Base-by-base conservation (phyloP, 2,329 filamentous ascomycete genomes). In the Beauveria asiatica region DNA sequence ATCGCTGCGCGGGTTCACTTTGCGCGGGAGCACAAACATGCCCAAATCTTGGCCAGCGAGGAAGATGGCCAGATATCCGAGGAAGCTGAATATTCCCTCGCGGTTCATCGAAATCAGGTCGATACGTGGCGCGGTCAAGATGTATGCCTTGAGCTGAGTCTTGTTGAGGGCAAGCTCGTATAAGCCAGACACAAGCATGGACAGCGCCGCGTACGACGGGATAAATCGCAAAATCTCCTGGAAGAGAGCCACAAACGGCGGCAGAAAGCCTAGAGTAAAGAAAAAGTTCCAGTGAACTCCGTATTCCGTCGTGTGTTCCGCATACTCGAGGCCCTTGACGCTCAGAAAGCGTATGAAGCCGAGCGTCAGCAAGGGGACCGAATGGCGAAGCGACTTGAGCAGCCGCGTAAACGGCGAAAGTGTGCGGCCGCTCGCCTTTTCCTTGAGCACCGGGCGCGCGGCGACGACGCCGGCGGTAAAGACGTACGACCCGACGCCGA, bases 261-360 rank as follows among this genome's bases (percentile, higher is more conserved):
- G 91, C 25, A 99, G 76, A 52, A 97, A 83, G 6, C 86, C 92
- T 10, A 99, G 80, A 0, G 94, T 99, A 75, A 97, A 97, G 80
- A 99, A 99, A 74, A 99, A 99, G 73, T 99, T 99, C 94, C 94
- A 99, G 73, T 99, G 94, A 10, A 99, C 90, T 48, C 94, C 94
- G 70, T 99, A 99, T 71, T 99, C 94, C 16, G 90, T 92, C 61
- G 97, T 91, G 76, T 99, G 94, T 72, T 99, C 94, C 3, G 92
- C 92, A 70, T 99, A 99, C 70, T 97, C 92, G 33, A 97, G 78
- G 7, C 90, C 90, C 75, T 99, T 99, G 70, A 97, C 92, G 67
- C 87, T 95, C 65, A 91, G 84, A 25, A 97, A 80, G 25, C 94
- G 85, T 59, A 95, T 78, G 25, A 94, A 70, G 16, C 94, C 94